Percentiles rank a stretch among this genome's conserved stretches.
Evolutionary conservation across 140 eudicot genomes (phyloP).

Genomic region (Erigeron philadelphicus): DNA sequence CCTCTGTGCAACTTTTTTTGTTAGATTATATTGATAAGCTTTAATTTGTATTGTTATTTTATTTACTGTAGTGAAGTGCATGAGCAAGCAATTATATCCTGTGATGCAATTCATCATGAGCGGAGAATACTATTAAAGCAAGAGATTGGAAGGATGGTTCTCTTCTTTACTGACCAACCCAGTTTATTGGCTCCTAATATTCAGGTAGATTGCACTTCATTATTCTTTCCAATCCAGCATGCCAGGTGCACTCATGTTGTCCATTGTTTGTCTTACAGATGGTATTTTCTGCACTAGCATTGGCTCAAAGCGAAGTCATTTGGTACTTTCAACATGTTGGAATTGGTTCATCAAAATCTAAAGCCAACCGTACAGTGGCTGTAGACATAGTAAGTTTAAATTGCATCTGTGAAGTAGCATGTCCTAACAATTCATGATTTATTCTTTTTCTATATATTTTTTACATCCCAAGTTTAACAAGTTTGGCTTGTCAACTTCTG

Average conservation of each 20-base stretch:
- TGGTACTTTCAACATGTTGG: constrained; percentile 99
- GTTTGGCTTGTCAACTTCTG: constrained; percentile 31
- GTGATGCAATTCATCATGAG: constrained; percentile 93
- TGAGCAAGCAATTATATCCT: constrained; percentile 79
- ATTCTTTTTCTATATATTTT: constrained; percentile 3
- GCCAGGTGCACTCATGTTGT: constrained; percentile 11
- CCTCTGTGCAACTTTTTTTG: neutral
- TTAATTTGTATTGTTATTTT: constrained; percentile 20
- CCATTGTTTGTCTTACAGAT: constrained; percentile 49
- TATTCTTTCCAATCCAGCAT: constrained; percentile 10
- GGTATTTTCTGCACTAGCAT: constrained; percentile 98
- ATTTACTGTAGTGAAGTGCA: constrained; percentile 77
- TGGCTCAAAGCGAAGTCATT: constrained; percentile 89
- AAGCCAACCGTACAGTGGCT: constrained; percentile 60
- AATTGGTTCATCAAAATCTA: constrained; percentile 76
- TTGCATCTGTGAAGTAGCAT: constrained; percentile 18
- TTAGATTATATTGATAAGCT: neutral
- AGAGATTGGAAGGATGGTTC: constrained; percentile 97
- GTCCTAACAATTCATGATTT: constrained; percentile 14
- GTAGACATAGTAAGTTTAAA: constrained; percentile 66
- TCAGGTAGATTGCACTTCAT: constrained; percentile 49
- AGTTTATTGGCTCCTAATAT: constrained; percentile 97
- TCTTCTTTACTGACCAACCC: constrained; percentile 95
- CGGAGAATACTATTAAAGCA: constrained; percentile 84
- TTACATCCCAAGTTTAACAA: constrained; percentile 4